phyloP scores from a whole-genome alignment of 2,329 filamentous ascomycete species.

The Chaetothyriales sp. region DNA sequence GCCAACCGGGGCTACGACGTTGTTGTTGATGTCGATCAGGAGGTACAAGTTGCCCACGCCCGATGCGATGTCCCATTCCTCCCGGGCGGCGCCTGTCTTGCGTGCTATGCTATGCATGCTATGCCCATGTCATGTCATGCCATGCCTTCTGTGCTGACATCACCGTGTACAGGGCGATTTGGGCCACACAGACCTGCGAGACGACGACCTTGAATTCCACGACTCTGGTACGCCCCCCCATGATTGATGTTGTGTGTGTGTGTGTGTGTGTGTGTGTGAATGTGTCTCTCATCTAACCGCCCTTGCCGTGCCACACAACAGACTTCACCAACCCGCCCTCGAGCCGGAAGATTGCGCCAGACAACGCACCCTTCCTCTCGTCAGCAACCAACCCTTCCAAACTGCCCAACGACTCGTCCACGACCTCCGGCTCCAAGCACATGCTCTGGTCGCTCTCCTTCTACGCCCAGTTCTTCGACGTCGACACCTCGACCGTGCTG shows the following conservation, averaged over 20 bases:
- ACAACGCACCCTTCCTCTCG: slow-evolving; percentile 36
- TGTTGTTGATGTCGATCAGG: slow-evolving; percentile 91
- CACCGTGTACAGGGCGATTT: slow-evolving; percentile 60
- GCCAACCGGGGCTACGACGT: slow-evolving; percentile 87
- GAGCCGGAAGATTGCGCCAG: slow-evolving; percentile 35
- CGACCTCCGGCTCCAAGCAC: slow-evolving; percentile 51
- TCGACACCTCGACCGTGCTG: slow-evolving; percentile 82
- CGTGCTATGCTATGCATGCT: no score
- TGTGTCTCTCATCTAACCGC: slow-evolving; percentile 1
- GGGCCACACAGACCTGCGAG: slow-evolving; percentile 93
- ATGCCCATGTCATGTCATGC: no score
- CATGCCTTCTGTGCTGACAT: background rate
- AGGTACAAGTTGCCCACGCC: slow-evolving; percentile 43
- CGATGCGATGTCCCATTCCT: background rate
- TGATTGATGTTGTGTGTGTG: no score
- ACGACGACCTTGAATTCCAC: slow-evolving; percentile 92
- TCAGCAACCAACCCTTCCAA: slow-evolving; percentile 37
- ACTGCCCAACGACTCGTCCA: slow-evolving; percentile 33
- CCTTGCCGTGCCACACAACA: no score
- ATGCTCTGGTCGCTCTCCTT: slow-evolving; percentile 86
- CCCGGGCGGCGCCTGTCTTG: no score
- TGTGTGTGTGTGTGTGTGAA: no score
- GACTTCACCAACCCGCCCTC: slow-evolving; percentile 51
- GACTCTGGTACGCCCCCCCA: slow-evolving; percentile 48
- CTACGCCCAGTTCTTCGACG: slow-evolving; percentile 97